A percentile compares a stretch with the other conserved stretches of the same genome.
phyloP scores from a whole-genome alignment of 805 yeast genomes.

The Saccharomycopsis capsularis region DNA sequence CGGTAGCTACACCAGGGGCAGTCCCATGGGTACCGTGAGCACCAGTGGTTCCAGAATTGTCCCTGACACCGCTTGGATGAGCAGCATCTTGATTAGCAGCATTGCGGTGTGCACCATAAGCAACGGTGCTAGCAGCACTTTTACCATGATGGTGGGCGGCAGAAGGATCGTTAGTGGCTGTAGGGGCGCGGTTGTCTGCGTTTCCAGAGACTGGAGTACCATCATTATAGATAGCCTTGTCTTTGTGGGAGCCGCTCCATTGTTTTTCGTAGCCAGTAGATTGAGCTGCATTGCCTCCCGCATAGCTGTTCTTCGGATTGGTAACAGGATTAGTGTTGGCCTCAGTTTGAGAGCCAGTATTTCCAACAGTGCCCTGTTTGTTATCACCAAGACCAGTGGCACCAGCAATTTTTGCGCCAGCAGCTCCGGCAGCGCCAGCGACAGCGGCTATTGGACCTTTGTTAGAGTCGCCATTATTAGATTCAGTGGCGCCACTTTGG shows the following conservation, averaged over 20 bases:
- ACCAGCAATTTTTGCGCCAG: not conserved
- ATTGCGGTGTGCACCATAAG: not conserved
- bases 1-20: not conserved
- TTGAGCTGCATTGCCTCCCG: not conserved
- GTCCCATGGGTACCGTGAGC: not conserved
- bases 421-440: not conserved
- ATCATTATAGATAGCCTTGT: not conserved
- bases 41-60: too few species aligned
- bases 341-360: not conserved
- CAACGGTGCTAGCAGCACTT: not conserved
- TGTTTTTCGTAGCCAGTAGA: not conserved
- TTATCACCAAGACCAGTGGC: not conserved
- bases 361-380: not conserved
- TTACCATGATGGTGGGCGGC: not conserved
- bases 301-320: not conserved
- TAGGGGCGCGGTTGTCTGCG: not conserved
- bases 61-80: not conserved
- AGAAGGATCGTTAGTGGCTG: not conserved
- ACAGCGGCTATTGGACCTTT: not conserved
- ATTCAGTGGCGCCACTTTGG: too few species aligned
- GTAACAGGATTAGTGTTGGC: not conserved
- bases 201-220: not conserved
- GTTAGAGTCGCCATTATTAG: too few species aligned
- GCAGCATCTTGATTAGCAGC: not conserved
- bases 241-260: not conserved